phyloP scores from a whole-genome alignment of 495 filamentous ascomycete species.

The Daldinia vernicosa region DNA sequence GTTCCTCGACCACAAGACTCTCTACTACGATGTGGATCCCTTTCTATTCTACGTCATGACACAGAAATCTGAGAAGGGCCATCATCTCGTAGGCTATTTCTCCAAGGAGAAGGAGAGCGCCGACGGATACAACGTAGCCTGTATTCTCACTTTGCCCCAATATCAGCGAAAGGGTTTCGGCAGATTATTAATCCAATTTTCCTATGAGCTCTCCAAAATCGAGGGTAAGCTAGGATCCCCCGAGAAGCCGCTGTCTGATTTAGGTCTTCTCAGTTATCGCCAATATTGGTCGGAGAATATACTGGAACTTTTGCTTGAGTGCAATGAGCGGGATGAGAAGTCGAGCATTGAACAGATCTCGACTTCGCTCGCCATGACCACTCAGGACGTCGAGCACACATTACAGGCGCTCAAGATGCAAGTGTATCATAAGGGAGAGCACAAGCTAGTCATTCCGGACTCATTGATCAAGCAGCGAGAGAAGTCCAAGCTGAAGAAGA shows the following conservation, averaged over 20 bases:
- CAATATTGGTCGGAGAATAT: conserved; percentile 98
- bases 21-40: conserved; percentile 99
- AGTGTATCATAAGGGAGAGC: conserved; percentile 90
- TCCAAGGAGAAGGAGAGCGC: conserved; percentile 97
- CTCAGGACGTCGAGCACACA: conserved; percentile 92
- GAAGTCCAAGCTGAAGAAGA: conserved; percentile 74
- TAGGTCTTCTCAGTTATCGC: conserved; percentile 89
- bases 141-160: conserved; percentile 94
- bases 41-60: conserved; percentile 99
- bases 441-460: conserved; percentile 86
- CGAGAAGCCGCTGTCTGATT: conserved; percentile 94
- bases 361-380: conserved; percentile 86
- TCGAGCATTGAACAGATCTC: conserved; percentile 85
- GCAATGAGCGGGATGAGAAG: conserved; percentile 66
- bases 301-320: conserved; percentile 78
- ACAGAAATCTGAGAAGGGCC: conserved; percentile 82
- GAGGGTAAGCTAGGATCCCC: conserved; percentile 94
- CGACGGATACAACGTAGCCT: conserved; percentile 96
- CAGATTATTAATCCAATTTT: conserved; percentile 93
- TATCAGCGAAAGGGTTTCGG: conserved; percentile 96
- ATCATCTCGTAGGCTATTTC: conserved; percentile 95
- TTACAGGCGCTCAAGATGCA: conserved; percentile 93
- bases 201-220: conserved; percentile 94
- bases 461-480: conserved; percentile 75
- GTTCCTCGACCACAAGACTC: conserved; percentile 97